These are phyloP conservation scores for Solanum bulbocastanum DNA, from an alignment of 257 asterid genomes.

Conservation along the genomic window DNA sequence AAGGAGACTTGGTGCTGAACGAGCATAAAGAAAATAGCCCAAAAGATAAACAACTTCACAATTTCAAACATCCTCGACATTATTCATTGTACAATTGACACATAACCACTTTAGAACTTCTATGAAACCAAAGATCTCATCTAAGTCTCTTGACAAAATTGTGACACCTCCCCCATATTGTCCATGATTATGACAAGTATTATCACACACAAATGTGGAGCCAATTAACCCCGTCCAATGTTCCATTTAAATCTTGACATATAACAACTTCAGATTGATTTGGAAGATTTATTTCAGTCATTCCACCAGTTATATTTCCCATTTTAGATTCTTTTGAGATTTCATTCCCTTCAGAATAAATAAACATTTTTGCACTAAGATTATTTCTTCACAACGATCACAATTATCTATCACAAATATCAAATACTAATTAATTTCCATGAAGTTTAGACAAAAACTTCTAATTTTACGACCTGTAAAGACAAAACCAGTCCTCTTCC, in stretches of 20 bases:
- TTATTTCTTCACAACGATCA: slow-evolving; percentile 2
- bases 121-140: not conserved
- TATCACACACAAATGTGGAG: slow-evolving; percentile 13
- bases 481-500: not conserved
- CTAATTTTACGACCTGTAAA: not conserved
- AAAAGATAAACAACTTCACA: slow-evolving; percentile 31
- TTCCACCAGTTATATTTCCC: slow-evolving; percentile 22
- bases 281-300: slow-evolving; percentile 15
- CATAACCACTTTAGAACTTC: slow-evolving; percentile 80
- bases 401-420: not conserved
- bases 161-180: too few relatives aligned
- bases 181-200: not conserved
- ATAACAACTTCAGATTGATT: slow-evolving; percentile 17
- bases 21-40: not conserved
- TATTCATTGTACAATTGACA: slow-evolving; percentile 76
- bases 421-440: not conserved
- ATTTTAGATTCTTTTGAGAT: slow-evolving; percentile 9
- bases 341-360: not conserved
- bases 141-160: not conserved
- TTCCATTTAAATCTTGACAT: slow-evolving; percentile 3
- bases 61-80: slow-evolving; percentile 35
- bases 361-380: slow-evolving; percentile 6
- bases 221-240: slow-evolving; percentile 2
- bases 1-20: not conserved
- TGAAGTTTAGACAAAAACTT: not conserved